Base-by-base conservation (phyloP, 257 asterid species). In the Oldenlandia corymbosa region DNA sequence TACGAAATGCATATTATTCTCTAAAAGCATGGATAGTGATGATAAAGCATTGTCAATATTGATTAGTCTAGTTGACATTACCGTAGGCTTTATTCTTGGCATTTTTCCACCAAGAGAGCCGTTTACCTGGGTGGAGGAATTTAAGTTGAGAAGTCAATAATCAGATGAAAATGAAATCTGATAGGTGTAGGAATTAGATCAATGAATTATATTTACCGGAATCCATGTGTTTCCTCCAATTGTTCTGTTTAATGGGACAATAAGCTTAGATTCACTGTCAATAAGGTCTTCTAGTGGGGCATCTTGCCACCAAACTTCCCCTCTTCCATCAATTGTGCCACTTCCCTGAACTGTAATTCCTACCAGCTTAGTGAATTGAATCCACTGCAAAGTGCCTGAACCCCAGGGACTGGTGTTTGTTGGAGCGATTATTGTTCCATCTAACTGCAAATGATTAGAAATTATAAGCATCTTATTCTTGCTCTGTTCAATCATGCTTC, bases 51-150 rank as follows among this genome's bases (percentile, higher is more conserved):
- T 36, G 63, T 51, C 12, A 58, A 48, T 23, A 21, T 14, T 16
- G 43, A 57, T 39, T 27, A 20, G 36, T 63, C 42, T 30, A 36
- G 54, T 65, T 69, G 68, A 69, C 68, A 83, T 78, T 84, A 88
- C 98, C 34, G 98, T 91, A 68, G 98, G 98, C 74, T 83, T 88
- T 39, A 73, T 73, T 72, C 85, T 75, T 30, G 98, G 98, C 98
- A 91, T 79, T 66, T 78, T 81, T 16, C 75, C 85, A 39, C 79
- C 76, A 5, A 83, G 80, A 9, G 85, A 78, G 63, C 75, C 72
- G 3, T 53, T 64, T 59, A 80, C 20, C 91, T 88, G 90, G 52
- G 61, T 78, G 58, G 57, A 54, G 46, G 20, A 24, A 64, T 49
- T 54, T 47, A 13, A n/a, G 32, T 10, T 32, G 43, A 20, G 47